Percentiles rank a stretch among this genome's conserved stretches.
Evolutionary conservation across 1,139 yeast species (phyloP).

Genomic region (Candida tetrigidarum): DNA sequence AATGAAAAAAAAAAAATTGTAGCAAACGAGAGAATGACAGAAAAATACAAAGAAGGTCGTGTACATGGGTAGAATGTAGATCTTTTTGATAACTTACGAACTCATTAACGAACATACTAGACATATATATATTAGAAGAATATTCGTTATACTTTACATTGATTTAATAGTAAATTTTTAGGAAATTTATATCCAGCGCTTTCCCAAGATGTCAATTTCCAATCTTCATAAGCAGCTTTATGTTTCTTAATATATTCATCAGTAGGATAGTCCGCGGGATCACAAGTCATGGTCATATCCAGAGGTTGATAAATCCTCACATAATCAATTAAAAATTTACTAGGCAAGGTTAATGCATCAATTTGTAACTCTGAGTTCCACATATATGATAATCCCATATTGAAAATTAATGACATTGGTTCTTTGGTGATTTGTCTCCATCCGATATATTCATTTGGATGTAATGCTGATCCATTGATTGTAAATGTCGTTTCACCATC

Average conservation of each 20-base stretch:
- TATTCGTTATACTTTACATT: constrained; percentile 16
- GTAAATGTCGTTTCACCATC: constrained; percentile 26
- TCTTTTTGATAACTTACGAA: no score
- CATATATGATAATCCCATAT: constrained; percentile 30
- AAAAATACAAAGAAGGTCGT: no score
- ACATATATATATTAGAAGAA: no score
- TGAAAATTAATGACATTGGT: constrained; percentile 34
- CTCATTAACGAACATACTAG: no score
- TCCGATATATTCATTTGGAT: constrained; percentile 30
- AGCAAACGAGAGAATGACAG: background rate
- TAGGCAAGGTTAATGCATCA: constrained; percentile 28
- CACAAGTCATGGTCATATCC: constrained; percentile 29
- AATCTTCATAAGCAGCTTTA: constrained; percentile 26
- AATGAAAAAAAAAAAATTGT: constrained; percentile 1
- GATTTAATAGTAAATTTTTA: constrained; percentile 24
- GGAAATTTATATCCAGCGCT: constrained; percentile 31
- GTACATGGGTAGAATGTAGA: no score
- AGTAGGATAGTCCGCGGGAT: constrained; percentile 32
- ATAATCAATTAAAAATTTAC: constrained; percentile 30
- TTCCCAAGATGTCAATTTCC: constrained; percentile 29
- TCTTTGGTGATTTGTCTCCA: constrained; percentile 32
- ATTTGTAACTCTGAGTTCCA: constrained; percentile 30
- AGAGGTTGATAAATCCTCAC: constrained; percentile 33
- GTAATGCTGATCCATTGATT: constrained; percentile 29
- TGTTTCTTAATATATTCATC: constrained; percentile 29